Evolutionary conservation across 1,284 basidiomycete species (phyloP).

Genomic region (Earliella scabrosa): DNA sequence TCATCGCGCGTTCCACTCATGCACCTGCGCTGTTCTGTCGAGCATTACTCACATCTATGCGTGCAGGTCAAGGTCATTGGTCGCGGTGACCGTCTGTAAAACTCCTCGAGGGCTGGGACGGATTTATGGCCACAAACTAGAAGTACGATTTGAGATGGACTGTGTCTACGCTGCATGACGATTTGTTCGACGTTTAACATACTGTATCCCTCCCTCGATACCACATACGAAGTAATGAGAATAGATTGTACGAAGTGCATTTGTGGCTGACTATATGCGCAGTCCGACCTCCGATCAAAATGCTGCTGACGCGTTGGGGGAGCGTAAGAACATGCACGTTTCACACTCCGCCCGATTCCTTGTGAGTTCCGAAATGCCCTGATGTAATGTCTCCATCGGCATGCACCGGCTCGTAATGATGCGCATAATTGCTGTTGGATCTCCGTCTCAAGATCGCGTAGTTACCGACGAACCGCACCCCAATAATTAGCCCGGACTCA

Average conservation of each 20-base stretch:
- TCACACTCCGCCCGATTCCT: too few species aligned
- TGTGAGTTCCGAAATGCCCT: too few species aligned
- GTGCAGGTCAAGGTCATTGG: slow-evolving; percentile 36
- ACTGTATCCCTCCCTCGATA: background rate
- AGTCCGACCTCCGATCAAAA: too few species aligned
- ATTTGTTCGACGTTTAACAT: background rate
- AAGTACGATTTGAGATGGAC: slow-evolving; percentile 5
- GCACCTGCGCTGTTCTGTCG: too few species aligned
- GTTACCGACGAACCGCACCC: background rate
- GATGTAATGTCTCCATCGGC: too few species aligned
- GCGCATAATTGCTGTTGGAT: too few species aligned
- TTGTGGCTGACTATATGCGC: too few species aligned
- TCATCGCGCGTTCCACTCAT: background rate
- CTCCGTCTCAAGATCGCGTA: too few species aligned
- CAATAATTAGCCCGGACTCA: slow-evolving; percentile 2
- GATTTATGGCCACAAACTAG: background rate
- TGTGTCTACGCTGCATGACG: slow-evolving; percentile 3
- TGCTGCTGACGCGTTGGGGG: too few species aligned
- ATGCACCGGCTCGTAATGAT: too few species aligned
- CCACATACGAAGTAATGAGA: background rate
- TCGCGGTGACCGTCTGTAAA: slow-evolving; percentile 31
- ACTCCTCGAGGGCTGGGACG: background rate
- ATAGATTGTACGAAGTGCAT: background rate
- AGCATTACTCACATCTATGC: background rate
- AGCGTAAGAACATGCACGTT: too few species aligned